These are phyloP conservation scores for Mucuna pruriens DNA, from an alignment of 306 rosid genomes.

Conservation along the genomic window DNA sequence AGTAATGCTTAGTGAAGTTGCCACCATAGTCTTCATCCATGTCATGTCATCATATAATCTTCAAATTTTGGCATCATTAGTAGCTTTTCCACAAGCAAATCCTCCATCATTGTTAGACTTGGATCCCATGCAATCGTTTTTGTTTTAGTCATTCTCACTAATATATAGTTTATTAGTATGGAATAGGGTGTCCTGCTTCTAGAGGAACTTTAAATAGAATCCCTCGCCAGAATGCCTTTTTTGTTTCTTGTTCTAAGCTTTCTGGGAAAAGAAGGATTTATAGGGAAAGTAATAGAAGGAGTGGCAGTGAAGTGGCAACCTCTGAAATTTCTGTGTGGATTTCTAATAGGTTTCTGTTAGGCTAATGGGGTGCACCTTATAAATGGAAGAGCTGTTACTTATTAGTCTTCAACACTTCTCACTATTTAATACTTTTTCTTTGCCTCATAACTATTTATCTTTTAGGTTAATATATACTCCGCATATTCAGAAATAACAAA, in stretches of 20 bases:
- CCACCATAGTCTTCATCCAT: not conserved
- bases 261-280: not conserved
- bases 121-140: conserved; percentile 37
- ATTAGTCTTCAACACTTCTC: not conserved
- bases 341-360: conserved; percentile 3
- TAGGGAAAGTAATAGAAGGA: not conserved
- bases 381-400: conserved; percentile 20
- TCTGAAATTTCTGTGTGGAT: conserved; percentile 51
- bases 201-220: not conserved
- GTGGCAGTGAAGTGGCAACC: conserved; percentile 33
- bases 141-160: not conserved
- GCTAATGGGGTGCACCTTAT: not conserved
- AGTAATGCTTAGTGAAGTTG: conserved; percentile 5
- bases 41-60: not conserved
- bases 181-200: conserved; percentile 16
- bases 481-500: too few species aligned
- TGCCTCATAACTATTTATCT: not conserved
- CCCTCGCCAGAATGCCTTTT: conserved; percentile 41
- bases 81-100: not conserved
- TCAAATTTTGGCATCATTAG: conserved; percentile 36
- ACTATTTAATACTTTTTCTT: not conserved
- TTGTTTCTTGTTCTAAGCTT: conserved; percentile 23
- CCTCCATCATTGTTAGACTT: conserved; percentile 9
- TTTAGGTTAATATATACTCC: not conserved
- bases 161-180: not conserved